These are phyloP conservation scores for Aaosphaeria pasadenensis DNA, from an alignment of 2,329 filamentous ascomycete genomes.

Conservation along the genomic window DNA sequence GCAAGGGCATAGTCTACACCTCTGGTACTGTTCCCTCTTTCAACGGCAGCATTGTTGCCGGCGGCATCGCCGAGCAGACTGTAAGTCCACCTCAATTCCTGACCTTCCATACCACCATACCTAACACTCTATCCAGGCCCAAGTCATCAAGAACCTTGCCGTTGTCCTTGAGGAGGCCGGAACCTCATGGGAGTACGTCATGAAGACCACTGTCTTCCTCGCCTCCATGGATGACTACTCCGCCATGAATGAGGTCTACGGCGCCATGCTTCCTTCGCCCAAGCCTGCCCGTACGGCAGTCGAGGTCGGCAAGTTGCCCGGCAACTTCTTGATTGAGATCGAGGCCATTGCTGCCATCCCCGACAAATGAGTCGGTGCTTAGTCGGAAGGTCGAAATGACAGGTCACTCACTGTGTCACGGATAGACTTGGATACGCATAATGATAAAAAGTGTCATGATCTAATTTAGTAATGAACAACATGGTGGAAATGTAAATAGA, in stretches of 20 bases:
- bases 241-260: slow-evolving; percentile 33
- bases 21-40: slow-evolving; percentile 26
- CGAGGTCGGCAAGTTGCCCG: slow-evolving; percentile 29
- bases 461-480: no score
- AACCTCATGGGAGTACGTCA: slow-evolving; percentile 31
- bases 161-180: slow-evolving; percentile 27
- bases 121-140: slow-evolving; percentile 15
- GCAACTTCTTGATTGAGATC: slow-evolving; percentile 29
- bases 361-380: slow-evolving; percentile 2
- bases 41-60: slow-evolving; percentile 15
- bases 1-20: slow-evolving; percentile 30
- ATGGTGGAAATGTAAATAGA: no score
- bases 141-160: slow-evolving; percentile 33
- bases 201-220: slow-evolving; percentile 32
- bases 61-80: slow-evolving; percentile 11
- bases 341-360: slow-evolving; percentile 31
- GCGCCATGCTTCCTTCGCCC: slow-evolving; percentile 23
- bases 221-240: slow-evolving; percentile 30
- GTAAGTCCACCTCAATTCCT: slow-evolving; percentile 1
- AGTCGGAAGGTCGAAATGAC: no score
- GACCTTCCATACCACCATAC: neutral
- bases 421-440: no score
- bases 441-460: no score
- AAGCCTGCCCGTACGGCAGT: slow-evolving; percentile 31
- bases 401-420: no score